These are phyloP conservation scores for Leptographium radiaticola DNA, from an alignment of 2,329 filamentous ascomycete species.

Conservation along the genomic window DNA sequence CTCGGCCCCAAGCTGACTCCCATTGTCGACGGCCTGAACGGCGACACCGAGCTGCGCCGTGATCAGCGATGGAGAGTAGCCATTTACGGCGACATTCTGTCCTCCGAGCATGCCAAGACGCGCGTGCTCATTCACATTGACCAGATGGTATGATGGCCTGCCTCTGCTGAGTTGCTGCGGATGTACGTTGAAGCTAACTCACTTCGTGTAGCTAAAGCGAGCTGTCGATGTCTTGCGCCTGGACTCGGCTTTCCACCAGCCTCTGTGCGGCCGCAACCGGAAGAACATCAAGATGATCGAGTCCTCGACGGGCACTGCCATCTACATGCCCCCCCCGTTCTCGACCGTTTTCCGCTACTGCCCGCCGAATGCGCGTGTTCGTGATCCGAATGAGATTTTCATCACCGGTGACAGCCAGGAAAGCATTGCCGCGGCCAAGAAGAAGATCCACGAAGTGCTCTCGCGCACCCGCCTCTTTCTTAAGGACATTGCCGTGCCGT, in stretches of 20 bases:
- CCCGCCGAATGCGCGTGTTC: conserved; percentile 65
- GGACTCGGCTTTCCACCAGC: conserved; percentile 76
- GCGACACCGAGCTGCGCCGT: conserved; percentile 68
- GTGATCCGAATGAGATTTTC: conserved; percentile 82
- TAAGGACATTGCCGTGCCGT: conserved; percentile 82
- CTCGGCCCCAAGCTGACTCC: conserved; percentile 79
- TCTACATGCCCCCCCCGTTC: conserved; percentile 95
- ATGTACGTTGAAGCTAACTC: conserved; percentile 10
- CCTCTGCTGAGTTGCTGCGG: background rate
- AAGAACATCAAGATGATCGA: conserved; percentile 99
- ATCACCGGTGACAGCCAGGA: conserved; percentile 84
- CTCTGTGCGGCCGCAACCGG: conserved; percentile 83
- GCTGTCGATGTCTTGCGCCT: conserved; percentile 69
- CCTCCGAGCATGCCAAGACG: conserved; percentile 93
- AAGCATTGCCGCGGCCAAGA: conserved; percentile 77
- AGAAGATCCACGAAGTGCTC: conserved; percentile 78
- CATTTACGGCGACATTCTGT: conserved; percentile 92
- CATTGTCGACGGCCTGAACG: conserved; percentile 60
- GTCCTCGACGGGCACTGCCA: conserved; percentile 86
- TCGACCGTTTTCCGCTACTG: conserved; percentile 84
- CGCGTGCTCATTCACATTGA: conserved; percentile 95
- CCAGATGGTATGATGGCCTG: conserved; percentile 53
- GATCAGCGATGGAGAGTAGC: conserved; percentile 86
- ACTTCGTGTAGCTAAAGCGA: conserved; percentile 45
- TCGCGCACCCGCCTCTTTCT: conserved; percentile 70